phyloP scores from a whole-genome alignment of 768 basidiomycete species.

The Suillus subalutaceus region DNA sequence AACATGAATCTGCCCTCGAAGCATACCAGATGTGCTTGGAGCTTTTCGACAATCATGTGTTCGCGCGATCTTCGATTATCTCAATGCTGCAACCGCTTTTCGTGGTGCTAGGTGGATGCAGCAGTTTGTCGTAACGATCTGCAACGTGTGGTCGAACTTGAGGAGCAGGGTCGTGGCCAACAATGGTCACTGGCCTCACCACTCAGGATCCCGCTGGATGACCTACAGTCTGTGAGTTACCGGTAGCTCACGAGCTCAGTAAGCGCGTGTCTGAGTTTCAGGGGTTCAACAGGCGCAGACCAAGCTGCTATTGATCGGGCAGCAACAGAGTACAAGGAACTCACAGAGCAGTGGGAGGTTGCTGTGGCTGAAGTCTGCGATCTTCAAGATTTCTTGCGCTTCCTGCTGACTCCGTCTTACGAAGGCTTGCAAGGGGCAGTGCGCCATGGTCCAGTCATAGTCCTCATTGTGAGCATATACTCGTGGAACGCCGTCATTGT shows the following conservation, averaged over 20 bases:
- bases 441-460: no score
- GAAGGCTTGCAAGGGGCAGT: no score
- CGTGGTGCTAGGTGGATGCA: constrained; percentile 23
- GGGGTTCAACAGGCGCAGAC: neutral
- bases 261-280: neutral
- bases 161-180: constrained; percentile 34
- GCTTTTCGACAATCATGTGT: neutral
- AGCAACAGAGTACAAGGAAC: constrained; percentile 13
- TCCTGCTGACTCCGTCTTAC: constrained; percentile 8
- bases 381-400: constrained; percentile 17
- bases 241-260: neutral
- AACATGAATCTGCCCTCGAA: no score
- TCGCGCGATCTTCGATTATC: neutral
- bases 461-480: no score
- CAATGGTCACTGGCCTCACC: constrained; percentile 36
- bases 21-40: neutral
- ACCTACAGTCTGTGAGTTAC: constrained; percentile 16
- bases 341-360: constrained; percentile 11
- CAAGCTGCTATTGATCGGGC: neutral
- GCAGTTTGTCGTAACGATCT: constrained; percentile 26
- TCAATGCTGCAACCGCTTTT: constrained; percentile 16
- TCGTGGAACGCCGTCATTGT: no score
- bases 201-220: constrained; percentile 27
- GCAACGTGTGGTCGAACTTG: constrained; percentile 28
- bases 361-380: constrained; percentile 12